Evolutionary conservation across 106 monocot species (phyloP), one percentile per base, ranked within the genome.

Genomic region (Allium sativum): DNA sequence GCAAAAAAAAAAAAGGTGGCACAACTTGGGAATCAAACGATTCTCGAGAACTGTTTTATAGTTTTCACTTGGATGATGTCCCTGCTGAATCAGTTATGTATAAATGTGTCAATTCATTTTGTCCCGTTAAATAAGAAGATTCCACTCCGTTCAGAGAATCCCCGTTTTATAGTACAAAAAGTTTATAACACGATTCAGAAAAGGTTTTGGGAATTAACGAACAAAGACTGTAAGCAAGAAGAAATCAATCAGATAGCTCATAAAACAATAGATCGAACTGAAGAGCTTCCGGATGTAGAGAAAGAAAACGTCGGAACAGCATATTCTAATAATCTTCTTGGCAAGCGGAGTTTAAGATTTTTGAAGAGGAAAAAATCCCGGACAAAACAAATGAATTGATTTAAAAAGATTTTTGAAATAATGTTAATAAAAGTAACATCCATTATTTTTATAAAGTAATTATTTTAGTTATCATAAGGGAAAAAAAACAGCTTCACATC

Each of bases 71-170:
- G 17, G 96, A 98, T 65, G 82, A 92, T 10, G 96, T 98, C 3
- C 96, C 96, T 20, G 92, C 91, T 19, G 96, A 98, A 79, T 87
- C 91, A 12, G 96, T 92, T 18, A 98, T 98, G 91, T 91, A 98
- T 64, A 79, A 80, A 47, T 98, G 96, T 45, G 82, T 98, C 10
- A 91, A n/a, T 92, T 13, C 91, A 98, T 76, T 98, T 98, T 72
- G 70, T 98, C 62, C 96, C 96, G 10, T 62, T 76, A 43, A 59
- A 82, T 76, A 98, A 98, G 73, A 79, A 92, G 72, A 46, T 91
- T 3, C 96, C 96, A 59, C 10, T 73, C 62, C 92, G 87, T 7
- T 71, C 80, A 8, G 63, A 80, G 48, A 73, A 80, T 73, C 96
- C 96, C 18, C 88, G 96, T 45, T 98, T 98, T 61, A 78, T 98